Base-by-base conservation (phyloP, 352 stramenopile species). In the Globisporangium ultimum region DNA sequence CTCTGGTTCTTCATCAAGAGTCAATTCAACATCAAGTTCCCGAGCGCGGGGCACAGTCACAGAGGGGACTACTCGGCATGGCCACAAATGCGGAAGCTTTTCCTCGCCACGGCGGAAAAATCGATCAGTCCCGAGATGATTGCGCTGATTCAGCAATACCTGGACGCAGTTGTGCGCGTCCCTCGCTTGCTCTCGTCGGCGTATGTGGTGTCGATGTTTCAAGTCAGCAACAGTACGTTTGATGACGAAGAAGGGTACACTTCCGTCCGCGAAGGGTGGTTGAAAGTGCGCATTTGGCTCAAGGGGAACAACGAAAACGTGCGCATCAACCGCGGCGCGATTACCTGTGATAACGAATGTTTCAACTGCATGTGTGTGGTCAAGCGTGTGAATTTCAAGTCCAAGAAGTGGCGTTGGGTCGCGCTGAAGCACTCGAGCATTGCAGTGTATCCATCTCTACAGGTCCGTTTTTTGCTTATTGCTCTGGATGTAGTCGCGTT, bases 341-440 rank as follows among this genome's bases (percentile, higher is more conserved):
- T 78, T 20, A 87, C 79, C 14, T 95, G 86, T 47, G 86, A 95
- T 67, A 95, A 95, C 43, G 80, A 92, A 60, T 95, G 81, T 61
- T 91, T 93, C 63, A 95, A 95, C 71, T 95, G 86, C 68, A 91
- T 93, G 76, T 95, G 86, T 53, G 81, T 95, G 21, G 75, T 92
- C 41, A 95, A 95, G 72, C 84, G 84, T 10, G 78, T 93, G 1
- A 82, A 89, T 58, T 90, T 91, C 54, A 85, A 87, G n/a, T 79
- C 83, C 0, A 91, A 91, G 63, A 83, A 87, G 34, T 78, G 80
- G 74, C 72, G 81, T 36, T 95, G 86, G 86, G 81, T 95, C 21
- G 81, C 86, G 50, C 67, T 95, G 14, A 93, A 95, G 62, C 78
- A 81, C 58, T 91, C 77, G 7, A 86, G 77, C 65, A 83, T 95